Percentiles rank a stretch among this genome's conserved stretches.
These are phyloP conservation scores for Dovyalis caffra DNA, from an alignment of 345 rosid species.

Conservation along the genomic window DNA sequence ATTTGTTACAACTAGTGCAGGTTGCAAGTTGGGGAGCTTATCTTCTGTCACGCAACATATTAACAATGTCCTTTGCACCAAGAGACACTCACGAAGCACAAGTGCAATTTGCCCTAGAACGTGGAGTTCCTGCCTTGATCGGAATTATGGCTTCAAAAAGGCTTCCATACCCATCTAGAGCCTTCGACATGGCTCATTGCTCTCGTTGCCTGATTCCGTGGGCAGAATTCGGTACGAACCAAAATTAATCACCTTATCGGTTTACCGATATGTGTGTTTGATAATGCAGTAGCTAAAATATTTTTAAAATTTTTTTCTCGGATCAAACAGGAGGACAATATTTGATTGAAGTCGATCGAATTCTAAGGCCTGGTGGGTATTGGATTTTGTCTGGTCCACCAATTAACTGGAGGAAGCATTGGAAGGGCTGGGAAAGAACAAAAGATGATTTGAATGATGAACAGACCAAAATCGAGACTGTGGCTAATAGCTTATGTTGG, in stretches of 20 bases:
- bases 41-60: conserved; percentile 35
- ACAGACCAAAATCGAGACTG: conserved; percentile 41
- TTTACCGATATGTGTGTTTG: too few relatives aligned
- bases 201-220: conserved; percentile 53
- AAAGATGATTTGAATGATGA: conserved; percentile 36
- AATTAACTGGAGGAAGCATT: conserved; percentile 44
- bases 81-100: conserved; percentile 51
- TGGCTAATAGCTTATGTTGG: conserved; percentile 52
- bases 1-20: conserved; percentile 7
- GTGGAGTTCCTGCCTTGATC: conserved; percentile 47
- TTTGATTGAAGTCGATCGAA: conserved; percentile 47
- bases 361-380: conserved; percentile 54
- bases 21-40: conserved; percentile 56
- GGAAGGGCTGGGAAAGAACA: conserved; percentile 43
- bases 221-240: conserved; percentile 33
- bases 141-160: conserved; percentile 44
- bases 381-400: conserved; percentile 68
- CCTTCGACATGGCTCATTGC: conserved; percentile 53
- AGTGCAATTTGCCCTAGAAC: conserved; percentile 46
- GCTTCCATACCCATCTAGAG: conserved; percentile 45
- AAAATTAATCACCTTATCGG: neutral
- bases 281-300: neutral
- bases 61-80: conserved; percentile 47
- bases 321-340: conserved; percentile 35
- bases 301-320: neutral